phyloP scores from a whole-genome alignment of 352 stramenopile genomes.

The Achlya hypogyna region DNA sequence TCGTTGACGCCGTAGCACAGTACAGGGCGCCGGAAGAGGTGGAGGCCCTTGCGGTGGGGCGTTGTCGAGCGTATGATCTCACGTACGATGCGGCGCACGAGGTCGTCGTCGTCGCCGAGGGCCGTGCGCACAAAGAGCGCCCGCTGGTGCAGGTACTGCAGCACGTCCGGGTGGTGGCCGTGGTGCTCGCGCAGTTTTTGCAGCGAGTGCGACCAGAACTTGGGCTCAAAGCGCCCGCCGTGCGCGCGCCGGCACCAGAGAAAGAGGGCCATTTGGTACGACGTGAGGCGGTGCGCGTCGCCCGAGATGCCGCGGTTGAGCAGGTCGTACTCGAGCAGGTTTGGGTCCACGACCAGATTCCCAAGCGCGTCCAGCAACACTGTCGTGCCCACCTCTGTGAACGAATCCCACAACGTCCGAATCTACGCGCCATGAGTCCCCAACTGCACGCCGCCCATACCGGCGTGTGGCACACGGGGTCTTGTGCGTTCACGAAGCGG shows the following conservation, averaged over 20 bases:
- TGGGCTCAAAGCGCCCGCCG: conserved; percentile 24
- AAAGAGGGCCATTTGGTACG: conserved; percentile 36
- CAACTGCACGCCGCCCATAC: not conserved
- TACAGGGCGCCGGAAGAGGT: not conserved
- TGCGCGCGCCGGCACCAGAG: conserved; percentile 37
- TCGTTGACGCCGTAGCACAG: not conserved
- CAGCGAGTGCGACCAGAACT: conserved; percentile 30
- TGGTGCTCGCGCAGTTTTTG: conserved; percentile 26
- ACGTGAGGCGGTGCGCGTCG: conserved; percentile 29
- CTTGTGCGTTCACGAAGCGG: conserved; percentile 33
- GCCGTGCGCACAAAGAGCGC: not conserved
- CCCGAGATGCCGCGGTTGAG: conserved; percentile 34
- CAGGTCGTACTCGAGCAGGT: conserved; percentile 29
- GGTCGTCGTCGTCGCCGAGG: not conserved
- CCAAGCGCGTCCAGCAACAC: conserved; percentile 34
- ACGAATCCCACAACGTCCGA: conserved; percentile 24
- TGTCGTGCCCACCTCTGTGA: conserved; percentile 28
- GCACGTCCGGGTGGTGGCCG: conserved; percentile 27
- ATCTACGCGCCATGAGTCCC: not conserved
- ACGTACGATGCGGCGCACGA: too few relatives aligned
- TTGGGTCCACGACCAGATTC: conserved; percentile 39
- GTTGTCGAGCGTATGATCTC: not conserved
- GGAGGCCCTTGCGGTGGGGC: not conserved
- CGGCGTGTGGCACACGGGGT: conserved; percentile 20
- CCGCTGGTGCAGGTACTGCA: conserved; percentile 21